phyloP scores from a whole-genome alignment of 345 rosid species.

The Melaleuca quinquenervia region DNA sequence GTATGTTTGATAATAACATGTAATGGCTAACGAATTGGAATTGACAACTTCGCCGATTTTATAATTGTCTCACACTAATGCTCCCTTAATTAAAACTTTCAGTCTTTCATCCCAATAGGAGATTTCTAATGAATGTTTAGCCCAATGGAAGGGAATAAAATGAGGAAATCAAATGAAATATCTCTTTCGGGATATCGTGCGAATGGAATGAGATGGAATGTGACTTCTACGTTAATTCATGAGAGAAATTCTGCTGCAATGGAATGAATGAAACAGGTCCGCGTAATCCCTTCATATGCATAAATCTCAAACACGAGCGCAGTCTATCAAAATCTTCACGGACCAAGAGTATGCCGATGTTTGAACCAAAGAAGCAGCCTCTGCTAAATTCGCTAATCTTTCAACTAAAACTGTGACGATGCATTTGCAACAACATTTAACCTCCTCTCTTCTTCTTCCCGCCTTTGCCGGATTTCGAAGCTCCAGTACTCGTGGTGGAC shows the following conservation, averaged over 20 bases:
- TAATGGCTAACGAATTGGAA: no score
- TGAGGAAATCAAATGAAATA: neutral
- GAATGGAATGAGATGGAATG: neutral
- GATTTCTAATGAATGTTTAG: neutral
- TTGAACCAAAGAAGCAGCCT: neutral
- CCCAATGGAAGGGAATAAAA: neutral
- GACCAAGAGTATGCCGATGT: neutral
- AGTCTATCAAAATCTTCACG: neutral
- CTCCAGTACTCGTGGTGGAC: conserved; percentile 32
- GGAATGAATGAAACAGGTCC: neutral
- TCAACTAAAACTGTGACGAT: neutral
- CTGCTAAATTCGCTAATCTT: neutral
- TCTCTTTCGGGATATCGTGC: neutral
- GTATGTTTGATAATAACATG: no score
- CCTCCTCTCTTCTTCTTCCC: conserved; percentile 70
- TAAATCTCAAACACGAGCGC: neutral
- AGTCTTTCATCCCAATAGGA: no score
- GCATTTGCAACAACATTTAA: neutral
- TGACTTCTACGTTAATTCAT: neutral
- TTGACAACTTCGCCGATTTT: no score
- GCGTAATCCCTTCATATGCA: neutral
- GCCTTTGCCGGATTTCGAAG: conserved; percentile 71
- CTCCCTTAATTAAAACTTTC: no score
- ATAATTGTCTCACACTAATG: no score
- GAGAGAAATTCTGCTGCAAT: neutral